Conservation (phyloP, 352 stramenopile species). For the Globisporangium splendens region DNA sequence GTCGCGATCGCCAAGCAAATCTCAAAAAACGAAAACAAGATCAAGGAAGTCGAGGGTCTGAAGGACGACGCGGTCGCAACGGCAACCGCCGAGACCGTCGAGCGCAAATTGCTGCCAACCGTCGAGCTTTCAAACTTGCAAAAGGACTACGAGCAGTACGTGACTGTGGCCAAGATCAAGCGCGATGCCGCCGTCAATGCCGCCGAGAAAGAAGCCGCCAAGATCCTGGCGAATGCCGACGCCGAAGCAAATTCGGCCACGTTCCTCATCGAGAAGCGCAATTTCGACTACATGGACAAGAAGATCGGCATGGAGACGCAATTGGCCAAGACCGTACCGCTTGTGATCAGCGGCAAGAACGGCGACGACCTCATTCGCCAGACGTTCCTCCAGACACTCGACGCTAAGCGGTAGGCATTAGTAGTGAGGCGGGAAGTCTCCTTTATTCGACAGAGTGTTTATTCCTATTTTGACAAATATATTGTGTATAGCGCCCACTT, state of each 20-base stretch:
- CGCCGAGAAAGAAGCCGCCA: slow-evolving; percentile 49
- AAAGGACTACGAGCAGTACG: slow-evolving; percentile 63
- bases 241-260: slow-evolving; percentile 52
- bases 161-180: slow-evolving; percentile 57
- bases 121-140: slow-evolving; percentile 57
- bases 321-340: slow-evolving; percentile 50
- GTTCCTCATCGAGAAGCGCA: slow-evolving; percentile 68
- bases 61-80: slow-evolving; percentile 63
- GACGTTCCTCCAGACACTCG: slow-evolving; percentile 41
- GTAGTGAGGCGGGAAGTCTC: background rate
- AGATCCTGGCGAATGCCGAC: slow-evolving; percentile 49
- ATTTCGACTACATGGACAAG: slow-evolving; percentile 77
- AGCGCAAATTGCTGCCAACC: slow-evolving; percentile 50
- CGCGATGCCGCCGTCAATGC: slow-evolving; percentile 64
- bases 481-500: background rate
- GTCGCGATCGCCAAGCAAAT: slow-evolving; percentile 66
- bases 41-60: slow-evolving; percentile 60
- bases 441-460: background rate
- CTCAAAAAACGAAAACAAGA: slow-evolving; percentile 55
- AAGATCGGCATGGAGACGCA: slow-evolving; percentile 56
- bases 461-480: background rate
- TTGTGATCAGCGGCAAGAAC: slow-evolving; percentile 84
- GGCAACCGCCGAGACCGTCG: slow-evolving; percentile 45
- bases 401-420: background rate
- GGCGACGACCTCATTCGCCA: slow-evolving; percentile 77